Evolutionary conservation across 2,329 filamentous ascomycete genomes (phyloP).

Genomic region (Aspergillus oerlinghausenensis): DNA sequence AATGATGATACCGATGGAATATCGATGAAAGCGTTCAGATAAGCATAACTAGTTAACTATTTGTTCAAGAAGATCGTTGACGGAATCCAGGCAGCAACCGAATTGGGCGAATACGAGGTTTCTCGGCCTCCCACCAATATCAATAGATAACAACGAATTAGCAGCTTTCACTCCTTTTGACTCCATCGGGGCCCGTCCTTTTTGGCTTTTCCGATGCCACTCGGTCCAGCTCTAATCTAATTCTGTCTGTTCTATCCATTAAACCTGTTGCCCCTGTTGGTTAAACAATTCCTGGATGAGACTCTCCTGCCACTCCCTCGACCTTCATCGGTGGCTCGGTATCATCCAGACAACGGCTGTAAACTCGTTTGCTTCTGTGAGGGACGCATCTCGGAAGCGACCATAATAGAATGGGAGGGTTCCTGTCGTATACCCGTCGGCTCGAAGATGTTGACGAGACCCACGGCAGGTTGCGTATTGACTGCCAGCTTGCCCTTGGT

Average conservation of each 20-base stretch:
- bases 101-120: neutral
- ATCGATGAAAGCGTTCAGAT: too few species aligned
- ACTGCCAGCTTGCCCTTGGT: constrained; percentile 61
- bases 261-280: constrained; percentile 24
- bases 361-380: constrained; percentile 61
- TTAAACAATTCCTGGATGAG: constrained; percentile 46
- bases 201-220: too few species aligned
- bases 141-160: too few species aligned
- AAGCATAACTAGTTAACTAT: too few species aligned
- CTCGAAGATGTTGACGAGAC: constrained; percentile 54
- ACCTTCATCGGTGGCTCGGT: constrained; percentile 54
- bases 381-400: constrained; percentile 59
- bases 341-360: constrained; percentile 55
- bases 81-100: neutral
- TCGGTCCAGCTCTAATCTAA: too few species aligned
- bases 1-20: neutral
- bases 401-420: constrained; percentile 61
- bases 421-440: constrained; percentile 51
- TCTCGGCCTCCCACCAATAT: too few species aligned
- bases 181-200: too few species aligned
- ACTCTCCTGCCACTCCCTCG: constrained; percentile 54
- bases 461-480: constrained; percentile 54
- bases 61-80: neutral
- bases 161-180: too few species aligned
- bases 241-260: too few species aligned